These are phyloP conservation scores for Coniochaeta prunicola DNA, from an alignment of 2,329 filamentous ascomycete species.

Conservation along the genomic window DNA sequence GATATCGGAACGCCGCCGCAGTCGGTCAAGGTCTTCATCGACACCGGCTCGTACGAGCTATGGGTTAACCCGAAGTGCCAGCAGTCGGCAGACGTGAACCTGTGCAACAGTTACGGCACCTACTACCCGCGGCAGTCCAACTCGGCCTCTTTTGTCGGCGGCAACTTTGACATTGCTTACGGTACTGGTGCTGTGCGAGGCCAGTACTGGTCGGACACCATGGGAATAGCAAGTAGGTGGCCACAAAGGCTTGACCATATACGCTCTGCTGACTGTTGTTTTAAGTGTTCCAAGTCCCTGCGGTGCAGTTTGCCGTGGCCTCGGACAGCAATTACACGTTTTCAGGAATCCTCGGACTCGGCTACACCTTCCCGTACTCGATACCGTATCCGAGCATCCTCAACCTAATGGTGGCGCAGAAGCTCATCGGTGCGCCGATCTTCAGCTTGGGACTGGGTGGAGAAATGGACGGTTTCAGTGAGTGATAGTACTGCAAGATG, in stretches of 20 bases:
- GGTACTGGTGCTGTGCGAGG: slow-evolving; percentile 25
- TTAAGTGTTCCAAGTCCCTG: slow-evolving; percentile 21
- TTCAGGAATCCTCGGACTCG: slow-evolving; percentile 27
- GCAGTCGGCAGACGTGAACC: slow-evolving; percentile 20
- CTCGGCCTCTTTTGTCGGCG: slow-evolving; percentile 18
- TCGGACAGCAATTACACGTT: slow-evolving; percentile 27
- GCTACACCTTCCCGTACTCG: slow-evolving; percentile 25
- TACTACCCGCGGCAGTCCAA: slow-evolving; percentile 24
- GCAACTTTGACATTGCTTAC: slow-evolving; percentile 20
- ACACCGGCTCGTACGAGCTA: slow-evolving; percentile 30
- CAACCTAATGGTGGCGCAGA: slow-evolving; percentile 23
- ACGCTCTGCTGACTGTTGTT: background rate
- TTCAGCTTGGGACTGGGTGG: slow-evolving; percentile 27
- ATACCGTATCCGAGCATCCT: slow-evolving; percentile 26
- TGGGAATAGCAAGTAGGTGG: slow-evolving; percentile 20
- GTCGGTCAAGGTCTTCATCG: slow-evolving; percentile 25
- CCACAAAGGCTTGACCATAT: background rate
- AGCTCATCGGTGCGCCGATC: slow-evolving; percentile 25
- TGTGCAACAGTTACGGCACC: slow-evolving; percentile 23
- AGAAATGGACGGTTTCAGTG: slow-evolving; percentile 22
- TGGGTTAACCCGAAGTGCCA: slow-evolving; percentile 28
- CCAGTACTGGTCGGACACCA: slow-evolving; percentile 23
- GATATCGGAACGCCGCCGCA: slow-evolving; percentile 28
- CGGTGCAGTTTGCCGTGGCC: slow-evolving; percentile 26
- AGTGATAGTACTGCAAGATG: slow-evolving; percentile 3